phyloP scores from a whole-genome alignment of 345 rosid genomes.

The Hirschfeldia incana region DNA sequence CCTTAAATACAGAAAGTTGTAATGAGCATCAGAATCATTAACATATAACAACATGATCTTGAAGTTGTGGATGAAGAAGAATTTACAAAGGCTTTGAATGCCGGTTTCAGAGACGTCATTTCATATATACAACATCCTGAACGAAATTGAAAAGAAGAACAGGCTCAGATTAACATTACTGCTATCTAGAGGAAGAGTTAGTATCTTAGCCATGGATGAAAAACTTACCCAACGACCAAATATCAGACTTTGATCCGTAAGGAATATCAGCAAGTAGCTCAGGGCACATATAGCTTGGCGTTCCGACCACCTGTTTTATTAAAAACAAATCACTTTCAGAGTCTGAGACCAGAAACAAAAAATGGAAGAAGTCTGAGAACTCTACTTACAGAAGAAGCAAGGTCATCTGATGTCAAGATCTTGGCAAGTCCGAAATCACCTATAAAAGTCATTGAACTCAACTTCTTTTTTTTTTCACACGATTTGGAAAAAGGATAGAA shows the following conservation, averaged over 20 bases:
- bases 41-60: constrained; percentile 7
- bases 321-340: not conserved
- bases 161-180: constrained; percentile 25
- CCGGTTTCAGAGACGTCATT: constrained; percentile 90
- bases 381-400: constrained; percentile 87
- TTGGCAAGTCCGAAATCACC: constrained; percentile 99
- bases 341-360: constrained; percentile 13
- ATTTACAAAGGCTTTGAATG: constrained; percentile 97
- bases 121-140: constrained; percentile 99
- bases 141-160: constrained; percentile 6
- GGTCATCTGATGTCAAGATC: constrained; percentile 93
- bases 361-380: not conserved
- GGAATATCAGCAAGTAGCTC: constrained; percentile 99
- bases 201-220: constrained; percentile 19
- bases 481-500: constrained; percentile 8
- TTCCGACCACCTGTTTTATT: constrained; percentile 84
- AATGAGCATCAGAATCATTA: not conserved
- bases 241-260: constrained; percentile 95
- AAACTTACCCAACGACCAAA: constrained; percentile 89
- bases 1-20: constrained; percentile 50
- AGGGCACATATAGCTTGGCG: constrained; percentile 99
- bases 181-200: constrained; percentile 1
- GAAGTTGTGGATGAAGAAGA: constrained; percentile 15
- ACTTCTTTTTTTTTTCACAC: too few relatives aligned
- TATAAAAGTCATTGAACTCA: constrained; percentile 35